Base-by-base conservation (phyloP, 2,329 filamentous ascomycete species). In the Didymella segeticola region DNA sequence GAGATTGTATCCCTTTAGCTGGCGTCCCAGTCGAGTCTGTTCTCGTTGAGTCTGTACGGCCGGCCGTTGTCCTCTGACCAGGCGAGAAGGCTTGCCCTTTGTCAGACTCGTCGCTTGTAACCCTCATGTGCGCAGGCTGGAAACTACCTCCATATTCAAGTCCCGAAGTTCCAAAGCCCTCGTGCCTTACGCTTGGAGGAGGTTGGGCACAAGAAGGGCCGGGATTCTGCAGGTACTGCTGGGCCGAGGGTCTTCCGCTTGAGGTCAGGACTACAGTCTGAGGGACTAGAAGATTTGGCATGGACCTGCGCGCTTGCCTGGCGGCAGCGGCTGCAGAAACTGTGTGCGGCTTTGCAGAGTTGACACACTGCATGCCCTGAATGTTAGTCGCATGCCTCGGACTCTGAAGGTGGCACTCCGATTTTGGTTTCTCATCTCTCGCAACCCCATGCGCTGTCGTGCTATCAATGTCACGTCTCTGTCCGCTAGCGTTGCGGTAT, bases 401-500 rank as follows among this genome's bases (percentile, higher is more conserved):
- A 12, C 43, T 43, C n/a, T 48, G 51, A 2, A 20, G 20, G 10
- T 39, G 26, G 1, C 25, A 39, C 30, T 19, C 37, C 20, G 41
- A 39, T 7, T 26, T 15, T n/a, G 34, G 31, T 11, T 9, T 27
- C 19, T 12, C 17, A 29, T 36, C 7, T 4, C n/a, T 30, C 6
- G 25, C 22, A 8, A 9, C 23, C 11, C 30, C 34, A 22, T 23
- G 5, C 27, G 26, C 30, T 20, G 27, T 4, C 3, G 29, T 41
- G 19, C 42, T 36, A 14, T 25, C 37, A 15, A 49, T 33, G 19
- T 42, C 33, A 10, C 27, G 23, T n/a, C 37, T 49, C 11, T 34
- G 33, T 20, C 56, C 56, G 43, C 48, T 59, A 12, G 42, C 43
- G 9, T 51, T 43, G 1, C 57, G 57, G 36, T 64, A 64, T 53